These are phyloP conservation scores for Cryptosporidium sp. DNA, from an alignment of 169 alveolate genomes.

Conservation along the genomic window DNA sequence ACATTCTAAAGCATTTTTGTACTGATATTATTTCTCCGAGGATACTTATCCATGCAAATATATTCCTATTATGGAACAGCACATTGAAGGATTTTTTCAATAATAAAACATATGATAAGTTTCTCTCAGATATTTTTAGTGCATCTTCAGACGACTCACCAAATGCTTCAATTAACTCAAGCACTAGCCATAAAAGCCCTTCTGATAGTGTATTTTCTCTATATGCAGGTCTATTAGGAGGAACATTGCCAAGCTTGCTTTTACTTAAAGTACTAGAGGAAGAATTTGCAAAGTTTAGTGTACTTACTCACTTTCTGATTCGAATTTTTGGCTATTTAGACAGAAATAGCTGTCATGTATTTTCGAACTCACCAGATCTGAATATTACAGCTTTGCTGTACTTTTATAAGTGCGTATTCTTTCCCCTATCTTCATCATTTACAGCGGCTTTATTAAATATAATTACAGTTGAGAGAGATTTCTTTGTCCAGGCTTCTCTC, in stretches of 20 bases:
- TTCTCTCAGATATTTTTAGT: constrained; percentile 16
- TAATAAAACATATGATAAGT: constrained; percentile 7
- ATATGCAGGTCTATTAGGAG: constrained; percentile 23
- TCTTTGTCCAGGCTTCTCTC: constrained; percentile 17
- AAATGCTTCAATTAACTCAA: neutral
- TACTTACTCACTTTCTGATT: constrained; percentile 33
- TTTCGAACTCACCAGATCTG: constrained; percentile 45
- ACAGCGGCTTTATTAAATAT: constrained; percentile 62
- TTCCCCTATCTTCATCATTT: constrained; percentile 50
- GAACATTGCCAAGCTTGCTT: constrained; percentile 49
- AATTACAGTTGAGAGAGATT: constrained; percentile 60
- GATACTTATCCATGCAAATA: constrained; percentile 62
- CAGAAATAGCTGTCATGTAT: constrained; percentile 63
- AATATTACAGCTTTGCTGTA: constrained; percentile 35
- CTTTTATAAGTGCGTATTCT: constrained; percentile 62
- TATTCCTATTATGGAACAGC: constrained; percentile 55
- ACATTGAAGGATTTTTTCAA: constrained; percentile 32
- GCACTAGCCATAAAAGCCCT: neutral
- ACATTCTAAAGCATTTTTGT: constrained; percentile 31
- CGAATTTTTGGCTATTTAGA: constrained; percentile 56
- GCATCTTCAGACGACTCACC: neutral
- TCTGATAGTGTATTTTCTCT: constrained; percentile 15
- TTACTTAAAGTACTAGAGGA: constrained; percentile 39
- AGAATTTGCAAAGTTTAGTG: constrained; percentile 67
- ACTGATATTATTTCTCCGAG: constrained; percentile 57